phyloP scores from a whole-genome alignment of 2,329 filamentous ascomycete species.

The Stromatinia cepivora region DNA sequence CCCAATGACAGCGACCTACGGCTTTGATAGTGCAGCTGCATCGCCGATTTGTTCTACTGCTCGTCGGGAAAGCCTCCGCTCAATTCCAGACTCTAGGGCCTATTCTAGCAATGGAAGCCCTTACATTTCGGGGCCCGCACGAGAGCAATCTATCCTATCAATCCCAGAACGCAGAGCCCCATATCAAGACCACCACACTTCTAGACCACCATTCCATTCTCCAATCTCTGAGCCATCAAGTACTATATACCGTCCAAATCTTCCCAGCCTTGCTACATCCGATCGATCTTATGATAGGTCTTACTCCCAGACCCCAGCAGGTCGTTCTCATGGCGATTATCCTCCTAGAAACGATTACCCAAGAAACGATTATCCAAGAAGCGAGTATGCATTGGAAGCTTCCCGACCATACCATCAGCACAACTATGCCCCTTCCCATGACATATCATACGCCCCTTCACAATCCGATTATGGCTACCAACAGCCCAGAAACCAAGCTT shows the following conservation, averaged over 20 bases:
- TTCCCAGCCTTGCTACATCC: neutral
- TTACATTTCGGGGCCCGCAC: neutral
- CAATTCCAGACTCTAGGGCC: neutral
- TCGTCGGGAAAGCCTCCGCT: constrained; percentile 10
- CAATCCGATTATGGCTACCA: constrained; percentile 22
- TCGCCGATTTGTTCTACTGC: neutral
- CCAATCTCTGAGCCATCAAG: constrained; percentile 17
- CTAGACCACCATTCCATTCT: constrained; percentile 11
- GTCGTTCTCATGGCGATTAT: neutral
- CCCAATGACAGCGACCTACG: neutral
- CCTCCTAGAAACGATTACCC: neutral
- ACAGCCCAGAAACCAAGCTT: constrained; percentile 20
- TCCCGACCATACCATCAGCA: constrained; percentile 1
- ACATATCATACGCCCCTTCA: constrained; percentile 5
- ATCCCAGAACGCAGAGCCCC: constrained; percentile 8
- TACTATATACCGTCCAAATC: neutral
- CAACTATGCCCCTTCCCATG: neutral
- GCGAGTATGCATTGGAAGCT: constrained; percentile 20
- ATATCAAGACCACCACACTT: neutral
- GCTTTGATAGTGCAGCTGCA: neutral
- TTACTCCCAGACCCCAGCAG: neutral
- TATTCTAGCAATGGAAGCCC: constrained; percentile 2
- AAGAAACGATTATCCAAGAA: constrained; percentile 5
- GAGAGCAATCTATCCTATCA: neutral
- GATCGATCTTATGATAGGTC: constrained; percentile 11